Base-by-base conservation (phyloP, 2,329 filamentous ascomycete genomes). In the Aspergillus fructus region DNA sequence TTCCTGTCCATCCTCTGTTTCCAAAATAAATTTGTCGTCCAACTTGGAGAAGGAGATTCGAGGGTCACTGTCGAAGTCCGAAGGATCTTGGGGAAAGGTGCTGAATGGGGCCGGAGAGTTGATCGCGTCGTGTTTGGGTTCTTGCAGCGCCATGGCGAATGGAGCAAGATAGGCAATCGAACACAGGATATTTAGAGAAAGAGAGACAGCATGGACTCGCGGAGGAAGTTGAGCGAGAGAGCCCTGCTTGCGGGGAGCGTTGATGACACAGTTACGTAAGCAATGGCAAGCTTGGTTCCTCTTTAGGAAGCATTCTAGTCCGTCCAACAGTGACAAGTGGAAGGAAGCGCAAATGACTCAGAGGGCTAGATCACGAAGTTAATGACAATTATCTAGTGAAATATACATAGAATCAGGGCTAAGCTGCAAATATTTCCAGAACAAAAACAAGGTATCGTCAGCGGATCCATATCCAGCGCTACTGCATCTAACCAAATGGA, bases 21-120 rank as follows among this genome's bases (percentile, higher is more conserved):
- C 92, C 7, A 94, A 85, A 53, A 94, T 85, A 77, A 88, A 93
- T 71, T 91, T 93, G 69, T 86, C 82, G 74, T 93, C 89, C 60
- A 91, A 81, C 71, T 85, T 89, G n/a, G 90, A 93, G 77, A 89
- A 96, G 5, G 91, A 93, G 68, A 96, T 90, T 65, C 93, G 89
- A 27, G 90, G 84, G 71, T 96, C 92, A 58, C 78, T 78, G 66
- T 89, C 87, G 71, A 96, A 96, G 48, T 89, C 83, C 56, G 84
- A 81, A 13, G 83, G 81, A 56, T 90, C 76, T 56, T 72, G 73
- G 17, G 83, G 83, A 60, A 85, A 84, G 53, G 63, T 70, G 57
- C 61, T 63, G 39, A 58, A 53, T n/a, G 63, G 50, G 8, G 66
- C 55, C 51, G 64, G 49, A 15, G 61, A 40, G 45, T 53, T 59